phyloP scores from a whole-genome alignment of 1,139 yeast species.

The Williopsis jadinii region DNA sequence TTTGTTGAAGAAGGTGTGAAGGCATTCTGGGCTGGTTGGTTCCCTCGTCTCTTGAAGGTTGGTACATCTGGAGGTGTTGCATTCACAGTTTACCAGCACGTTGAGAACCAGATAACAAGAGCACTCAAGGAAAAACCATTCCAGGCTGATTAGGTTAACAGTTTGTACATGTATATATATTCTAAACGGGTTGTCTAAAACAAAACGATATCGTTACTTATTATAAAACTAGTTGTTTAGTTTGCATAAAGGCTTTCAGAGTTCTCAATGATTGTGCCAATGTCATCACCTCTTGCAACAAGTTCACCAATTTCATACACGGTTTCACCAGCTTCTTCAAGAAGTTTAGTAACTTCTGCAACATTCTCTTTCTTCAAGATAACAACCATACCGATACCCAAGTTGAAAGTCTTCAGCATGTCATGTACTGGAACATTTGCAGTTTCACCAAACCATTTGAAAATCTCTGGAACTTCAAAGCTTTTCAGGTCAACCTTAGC shows the following conservation, averaged over 20 bases:
- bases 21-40: conserved; percentile 70
- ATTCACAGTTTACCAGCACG: conserved; percentile 57
- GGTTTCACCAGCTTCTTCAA: conserved; percentile 63
- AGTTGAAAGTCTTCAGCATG: conserved; percentile 82
- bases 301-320: conserved; percentile 77
- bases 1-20: conserved; percentile 61
- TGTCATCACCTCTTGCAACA: conserved; percentile 40
- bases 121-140: conserved; percentile 48
- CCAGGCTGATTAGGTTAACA: conserved; percentile 22
- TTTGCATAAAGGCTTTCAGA: conserved; percentile 43
- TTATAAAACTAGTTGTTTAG: too few species aligned
- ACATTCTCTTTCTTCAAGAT: conserved; percentile 67
- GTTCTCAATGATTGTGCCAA: conserved; percentile 54
- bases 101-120: conserved; percentile 42
- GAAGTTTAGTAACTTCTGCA: conserved; percentile 43
- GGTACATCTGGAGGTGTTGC: conserved; percentile 77
- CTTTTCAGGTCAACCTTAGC: conserved; percentile 73
- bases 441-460: conserved; percentile 88
- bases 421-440: conserved; percentile 87
- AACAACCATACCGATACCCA: conserved; percentile 96
- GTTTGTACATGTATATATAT: background rate
- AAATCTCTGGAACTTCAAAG: conserved; percentile 84
- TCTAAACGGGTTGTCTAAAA: too few species aligned
- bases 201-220: too few species aligned
- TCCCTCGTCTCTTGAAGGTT: conserved; percentile 75